Conservation (phyloP, 2,329 filamentous ascomycete species). For the Fusarium citri region DNA sequence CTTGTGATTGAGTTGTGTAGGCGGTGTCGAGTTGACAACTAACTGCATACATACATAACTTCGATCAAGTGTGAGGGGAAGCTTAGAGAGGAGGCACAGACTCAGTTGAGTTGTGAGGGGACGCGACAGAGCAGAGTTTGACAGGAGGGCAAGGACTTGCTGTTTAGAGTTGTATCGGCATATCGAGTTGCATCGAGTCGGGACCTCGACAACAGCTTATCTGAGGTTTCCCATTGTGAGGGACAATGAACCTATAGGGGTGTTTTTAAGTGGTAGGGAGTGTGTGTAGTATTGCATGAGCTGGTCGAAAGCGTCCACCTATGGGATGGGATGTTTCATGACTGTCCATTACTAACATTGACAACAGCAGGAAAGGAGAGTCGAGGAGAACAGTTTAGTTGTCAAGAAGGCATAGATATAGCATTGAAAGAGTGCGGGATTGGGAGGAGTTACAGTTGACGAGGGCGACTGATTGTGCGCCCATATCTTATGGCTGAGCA, state of each 20-base stretch:
- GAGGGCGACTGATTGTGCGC: neutral
- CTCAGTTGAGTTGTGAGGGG: neutral
- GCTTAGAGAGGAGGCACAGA: neutral
- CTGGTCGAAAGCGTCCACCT: constrained; percentile 26
- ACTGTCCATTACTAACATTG: constrained; percentile 10
- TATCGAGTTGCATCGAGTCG: constrained; percentile 29
- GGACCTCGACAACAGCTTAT: constrained; percentile 40
- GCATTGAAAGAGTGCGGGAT: neutral
- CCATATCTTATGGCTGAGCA: neutral
- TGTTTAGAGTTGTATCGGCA: constrained; percentile 43
- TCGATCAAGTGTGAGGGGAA: neutral
- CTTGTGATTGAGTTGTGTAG: constrained; percentile 6
- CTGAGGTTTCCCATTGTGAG: constrained; percentile 25
- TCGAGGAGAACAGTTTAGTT: neutral
- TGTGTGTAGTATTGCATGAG: constrained; percentile 27
- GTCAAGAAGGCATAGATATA: neutral
- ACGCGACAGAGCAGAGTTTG: constrained; percentile 22
- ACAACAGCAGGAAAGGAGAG: constrained; percentile 22
- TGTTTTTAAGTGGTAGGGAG: neutral
- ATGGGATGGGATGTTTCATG: constrained; percentile 30
- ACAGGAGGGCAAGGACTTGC: constrained; percentile 9
- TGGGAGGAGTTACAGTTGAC: neutral
- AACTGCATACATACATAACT: neutral
- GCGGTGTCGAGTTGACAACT: constrained; percentile 26
- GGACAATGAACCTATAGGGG: constrained; percentile 15